These are phyloP conservation scores for Mortierella sp. DNA, from an alignment of 371 early-diverging fungal genomes.

Conservation along the genomic window DNA sequence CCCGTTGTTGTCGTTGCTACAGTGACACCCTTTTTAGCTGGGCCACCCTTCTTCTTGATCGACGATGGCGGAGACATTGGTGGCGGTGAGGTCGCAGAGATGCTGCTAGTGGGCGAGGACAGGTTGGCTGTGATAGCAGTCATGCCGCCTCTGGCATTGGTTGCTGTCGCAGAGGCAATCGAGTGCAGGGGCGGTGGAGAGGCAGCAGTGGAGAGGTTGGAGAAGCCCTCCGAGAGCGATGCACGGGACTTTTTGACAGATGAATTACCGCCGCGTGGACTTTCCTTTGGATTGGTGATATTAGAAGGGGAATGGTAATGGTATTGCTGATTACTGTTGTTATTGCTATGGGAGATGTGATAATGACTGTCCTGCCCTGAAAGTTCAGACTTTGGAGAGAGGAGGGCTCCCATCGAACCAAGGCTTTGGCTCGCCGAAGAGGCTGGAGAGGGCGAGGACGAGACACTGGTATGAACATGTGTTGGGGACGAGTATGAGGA, in stretches of 20 bases:
- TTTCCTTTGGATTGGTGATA: constrained; percentile 10
- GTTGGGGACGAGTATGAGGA: constrained; percentile 45
- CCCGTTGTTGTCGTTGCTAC: background rate
- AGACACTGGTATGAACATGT: constrained; percentile 37
- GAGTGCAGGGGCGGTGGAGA: constrained; percentile 28
- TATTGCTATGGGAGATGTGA: constrained; percentile 13
- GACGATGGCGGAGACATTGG: constrained; percentile 24
- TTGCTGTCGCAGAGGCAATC: constrained; percentile 37
- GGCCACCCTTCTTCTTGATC: constrained; percentile 30
- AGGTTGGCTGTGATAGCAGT: constrained; percentile 36
- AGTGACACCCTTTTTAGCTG: constrained; percentile 12
- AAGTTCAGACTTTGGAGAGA: constrained; percentile 41
- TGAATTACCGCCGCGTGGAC: constrained; percentile 15
- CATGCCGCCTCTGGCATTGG: constrained; percentile 23
- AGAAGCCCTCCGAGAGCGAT: constrained; percentile 12
- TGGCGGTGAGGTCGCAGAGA: constrained; percentile 15
- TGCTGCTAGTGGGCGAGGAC: constrained; percentile 21
- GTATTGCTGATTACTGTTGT: constrained; percentile 1
- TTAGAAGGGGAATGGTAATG: constrained; percentile 14
- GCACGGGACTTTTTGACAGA: constrained; percentile 30
- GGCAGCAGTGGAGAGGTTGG: constrained; percentile 16
- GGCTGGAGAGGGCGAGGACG: constrained; percentile 27
- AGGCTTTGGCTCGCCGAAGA: constrained; percentile 36
- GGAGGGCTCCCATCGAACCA: constrained; percentile 41
- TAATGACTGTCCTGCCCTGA: constrained; percentile 24